Conservation (phyloP, 352 stramenopile genomes). For the Pilasporangium apinafurcum region DNA sequence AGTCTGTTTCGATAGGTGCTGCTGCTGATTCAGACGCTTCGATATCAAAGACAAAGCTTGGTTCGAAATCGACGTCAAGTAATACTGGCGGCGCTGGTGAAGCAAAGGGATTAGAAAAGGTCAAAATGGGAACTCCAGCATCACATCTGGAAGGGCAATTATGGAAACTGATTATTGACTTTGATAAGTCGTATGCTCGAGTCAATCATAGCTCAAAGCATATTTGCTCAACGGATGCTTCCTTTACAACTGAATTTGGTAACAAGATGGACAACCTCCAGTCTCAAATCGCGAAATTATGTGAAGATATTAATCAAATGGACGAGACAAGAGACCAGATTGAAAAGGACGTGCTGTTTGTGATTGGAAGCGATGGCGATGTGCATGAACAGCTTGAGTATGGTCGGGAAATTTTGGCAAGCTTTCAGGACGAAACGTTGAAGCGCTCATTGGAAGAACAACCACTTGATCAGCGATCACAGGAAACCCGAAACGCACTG, state of each 20-base stretch:
- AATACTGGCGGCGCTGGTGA: too few species aligned
- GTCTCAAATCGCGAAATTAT: slow-evolving; percentile 26
- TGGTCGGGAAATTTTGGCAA: slow-evolving; percentile 55
- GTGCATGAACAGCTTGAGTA: slow-evolving; percentile 76
- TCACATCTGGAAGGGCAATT: slow-evolving; percentile 51
- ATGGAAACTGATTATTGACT: slow-evolving; percentile 68
- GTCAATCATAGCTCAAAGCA: slow-evolving; percentile 32
- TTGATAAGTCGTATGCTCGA: slow-evolving; percentile 50
- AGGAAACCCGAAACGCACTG: slow-evolving; percentile 40
- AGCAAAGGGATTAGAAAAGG: slow-evolving; percentile 4
- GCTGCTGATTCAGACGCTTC: background rate
- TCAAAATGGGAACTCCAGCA: slow-evolving; percentile 16
- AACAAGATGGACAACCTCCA: slow-evolving; percentile 26
- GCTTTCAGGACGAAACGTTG: slow-evolving; percentile 55
- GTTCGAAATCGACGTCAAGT: slow-evolving; percentile 3
- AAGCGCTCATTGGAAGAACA: slow-evolving; percentile 63
- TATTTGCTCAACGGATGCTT: slow-evolving; percentile 28
- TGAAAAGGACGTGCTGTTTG: slow-evolving; percentile 67
- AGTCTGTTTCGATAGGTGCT: background rate
- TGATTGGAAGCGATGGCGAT: slow-evolving; percentile 71
- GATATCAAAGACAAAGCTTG: too few species aligned
- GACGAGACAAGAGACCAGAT: slow-evolving; percentile 53
- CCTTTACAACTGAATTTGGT: slow-evolving; percentile 14
- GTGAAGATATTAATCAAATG: slow-evolving; percentile 42
- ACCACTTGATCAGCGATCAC: slow-evolving; percentile 57